Evolutionary conservation across 176 grass and related monocot species (phyloP).

Genomic region (Areca catechu): DNA sequence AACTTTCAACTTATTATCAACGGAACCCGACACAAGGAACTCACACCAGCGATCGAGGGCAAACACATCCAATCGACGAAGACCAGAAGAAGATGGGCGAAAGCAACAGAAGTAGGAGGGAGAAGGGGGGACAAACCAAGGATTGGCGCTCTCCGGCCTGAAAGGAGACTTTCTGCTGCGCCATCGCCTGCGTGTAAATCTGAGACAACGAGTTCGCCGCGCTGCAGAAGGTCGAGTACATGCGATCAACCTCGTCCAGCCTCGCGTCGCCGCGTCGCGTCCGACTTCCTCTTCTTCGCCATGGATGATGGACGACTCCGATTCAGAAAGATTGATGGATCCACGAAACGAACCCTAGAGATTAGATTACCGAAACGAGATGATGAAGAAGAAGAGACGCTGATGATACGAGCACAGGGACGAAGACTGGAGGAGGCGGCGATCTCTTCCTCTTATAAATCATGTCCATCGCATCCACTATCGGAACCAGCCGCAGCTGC

Average conservation of each 20-base stretch:
- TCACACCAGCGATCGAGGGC: too few species aligned
- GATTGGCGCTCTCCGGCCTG: constrained; percentile 29
- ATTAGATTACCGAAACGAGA: too few species aligned
- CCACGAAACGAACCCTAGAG: too few species aligned
- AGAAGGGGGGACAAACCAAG: constrained; percentile 15
- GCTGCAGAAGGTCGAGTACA: constrained; percentile 44
- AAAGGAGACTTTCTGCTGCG: constrained; percentile 36
- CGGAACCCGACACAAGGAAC: too few species aligned
- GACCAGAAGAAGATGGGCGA: neutral
- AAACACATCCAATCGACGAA: neutral
- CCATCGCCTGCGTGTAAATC: constrained; percentile 42
- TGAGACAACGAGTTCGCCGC: constrained; percentile 60
- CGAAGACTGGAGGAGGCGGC: too few species aligned
- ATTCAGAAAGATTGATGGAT: too few species aligned
- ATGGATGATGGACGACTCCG: neutral
- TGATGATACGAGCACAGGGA: too few species aligned
- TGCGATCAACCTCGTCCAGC: constrained; percentile 31
- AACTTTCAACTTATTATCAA: too few species aligned
- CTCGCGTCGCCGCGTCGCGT: constrained; percentile 17
- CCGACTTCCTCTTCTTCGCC: constrained; percentile 39
- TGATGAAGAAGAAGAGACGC: too few species aligned
- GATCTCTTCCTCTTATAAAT: too few species aligned
- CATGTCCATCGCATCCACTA: too few species aligned
- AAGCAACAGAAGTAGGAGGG: neutral
- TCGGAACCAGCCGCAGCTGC: too few species aligned